Conservation (phyloP, 805 yeast genomes). For the Wickerhamomyces rabaulensis region DNA sequence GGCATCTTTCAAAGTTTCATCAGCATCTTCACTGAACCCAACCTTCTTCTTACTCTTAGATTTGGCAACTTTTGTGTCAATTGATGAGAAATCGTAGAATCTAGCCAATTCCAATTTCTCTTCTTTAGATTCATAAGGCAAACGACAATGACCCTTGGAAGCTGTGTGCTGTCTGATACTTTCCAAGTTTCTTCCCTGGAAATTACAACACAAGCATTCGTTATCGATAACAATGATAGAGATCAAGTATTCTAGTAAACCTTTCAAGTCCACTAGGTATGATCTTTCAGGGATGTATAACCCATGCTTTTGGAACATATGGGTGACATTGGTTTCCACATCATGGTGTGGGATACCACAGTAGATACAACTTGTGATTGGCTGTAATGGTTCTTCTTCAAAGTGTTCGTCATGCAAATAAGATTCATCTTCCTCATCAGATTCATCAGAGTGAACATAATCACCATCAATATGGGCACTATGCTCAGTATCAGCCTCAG, state of each 20-base stretch:
- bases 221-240: slow-evolving; percentile 81
- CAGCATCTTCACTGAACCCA: slow-evolving; percentile 29
- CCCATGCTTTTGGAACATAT: slow-evolving; percentile 80
- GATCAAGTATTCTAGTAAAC: slow-evolving; percentile 69
- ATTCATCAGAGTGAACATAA: slow-evolving; percentile 18
- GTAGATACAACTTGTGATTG: slow-evolving; percentile 47
- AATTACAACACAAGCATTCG: slow-evolving; percentile 75
- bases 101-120: slow-evolving; percentile 72
- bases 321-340: slow-evolving; percentile 56
- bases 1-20: slow-evolving; percentile 28
- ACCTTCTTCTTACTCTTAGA: slow-evolving; percentile 24
- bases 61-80: slow-evolving; percentile 40
- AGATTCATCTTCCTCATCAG: slow-evolving; percentile 21
- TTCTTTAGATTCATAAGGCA: slow-evolving; percentile 81
- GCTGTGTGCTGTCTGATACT: slow-evolving; percentile 87
- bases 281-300: slow-evolving; percentile 80
- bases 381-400: slow-evolving; percentile 29
- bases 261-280: slow-evolving; percentile 62
- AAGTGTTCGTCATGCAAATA: slow-evolving; percentile 11
- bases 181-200: slow-evolving; percentile 78
- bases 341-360: slow-evolving; percentile 51
- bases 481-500: slow-evolving; percentile 44
- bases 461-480: slow-evolving; percentile 30
- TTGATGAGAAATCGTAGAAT: slow-evolving; percentile 77
- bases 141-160: slow-evolving; percentile 78